phyloP scores from a whole-genome alignment of 768 basidiomycete genomes.

The Lactarius indigo region DNA sequence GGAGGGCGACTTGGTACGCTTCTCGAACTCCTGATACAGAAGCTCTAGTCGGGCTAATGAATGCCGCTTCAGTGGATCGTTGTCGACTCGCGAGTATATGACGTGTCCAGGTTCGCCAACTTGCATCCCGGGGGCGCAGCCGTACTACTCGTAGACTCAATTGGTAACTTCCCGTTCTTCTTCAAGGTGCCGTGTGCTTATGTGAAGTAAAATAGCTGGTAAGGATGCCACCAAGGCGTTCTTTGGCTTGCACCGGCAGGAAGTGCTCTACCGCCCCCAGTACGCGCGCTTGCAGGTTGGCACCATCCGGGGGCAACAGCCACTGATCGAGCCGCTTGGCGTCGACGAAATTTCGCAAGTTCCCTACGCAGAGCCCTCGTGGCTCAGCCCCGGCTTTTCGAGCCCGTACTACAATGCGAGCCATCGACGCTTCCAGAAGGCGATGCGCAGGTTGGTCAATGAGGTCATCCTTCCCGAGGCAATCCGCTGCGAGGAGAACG shows the following conservation, averaged over 20 bases:
- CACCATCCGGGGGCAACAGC: conserved; percentile 52
- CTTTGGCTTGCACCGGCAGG: conserved; percentile 81
- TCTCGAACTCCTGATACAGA: not conserved
- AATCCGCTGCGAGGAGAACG: conserved; percentile 73
- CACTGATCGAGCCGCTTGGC: conserved; percentile 48
- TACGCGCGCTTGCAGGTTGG: conserved; percentile 70
- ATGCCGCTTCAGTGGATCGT: conserved; percentile 61
- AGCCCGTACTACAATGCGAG: conserved; percentile 76
- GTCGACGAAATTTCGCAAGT: conserved; percentile 69
- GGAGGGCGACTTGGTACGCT: conserved; percentile 71
- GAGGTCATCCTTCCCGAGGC: conserved; percentile 76
- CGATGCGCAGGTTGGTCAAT: conserved; percentile 71
- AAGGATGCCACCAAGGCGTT: conserved; percentile 77
- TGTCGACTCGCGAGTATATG: conserved; percentile 77
- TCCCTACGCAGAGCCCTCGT: conserved; percentile 85
- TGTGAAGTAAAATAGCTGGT: conserved; percentile 44
- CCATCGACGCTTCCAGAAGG: conserved; percentile 72
- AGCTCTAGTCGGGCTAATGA: not conserved
- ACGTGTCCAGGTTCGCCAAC: conserved; percentile 74
- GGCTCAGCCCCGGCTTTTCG: conserved; percentile 64
- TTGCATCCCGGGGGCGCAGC: conserved; percentile 85
- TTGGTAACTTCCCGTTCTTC: conserved; percentile 44
- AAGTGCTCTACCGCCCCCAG: conserved; percentile 71
- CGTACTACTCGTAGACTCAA: conserved; percentile 60
- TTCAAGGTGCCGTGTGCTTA: not conserved